Base-by-base conservation (phyloP, 257 asterid genomes). In the Capsicum chinense region DNA sequence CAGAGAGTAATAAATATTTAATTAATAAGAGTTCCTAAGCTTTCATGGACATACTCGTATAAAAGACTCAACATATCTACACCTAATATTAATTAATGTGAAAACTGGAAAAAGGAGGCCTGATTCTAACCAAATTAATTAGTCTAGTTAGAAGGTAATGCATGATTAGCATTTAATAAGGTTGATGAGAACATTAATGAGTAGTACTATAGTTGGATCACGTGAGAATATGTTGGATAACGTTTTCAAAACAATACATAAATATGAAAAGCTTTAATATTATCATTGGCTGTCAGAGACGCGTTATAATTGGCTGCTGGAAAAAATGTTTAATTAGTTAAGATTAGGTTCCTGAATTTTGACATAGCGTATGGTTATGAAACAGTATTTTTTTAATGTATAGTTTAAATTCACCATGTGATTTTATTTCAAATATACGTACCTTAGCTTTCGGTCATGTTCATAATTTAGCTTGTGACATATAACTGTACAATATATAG, bases 221-320 rank as follows among this genome's bases (percentile, higher is more conserved):
- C 84, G 82, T 84, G 83, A 63, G 63, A 58, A 80, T 60, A 60
- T 81, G 44, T 73, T 56, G 19, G 19, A 70, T 56, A 69, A 59
- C 71, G 16, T 21, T 60, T 52, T 74, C 33, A 4, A 57, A 83
- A 26, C 15, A 11, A 74, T 73, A 74, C 3, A 14, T 26, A 76
- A 13, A 76, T 52, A 9, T 76, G 9, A 52, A 52, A 39, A 64
- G 17, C 42, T 15, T 39, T 69, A 16, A 14, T 26, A 3, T 16
- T 42, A 1, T 48, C 42, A 16, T 42, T 35, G 13, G 57, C 35
- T 73, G 71, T 13, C 68, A 15, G 26, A 16, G 14, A 56, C 16
- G 76, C 76, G 81, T 84, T 83, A 54, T 26, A 76, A 86, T 69
- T 5, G 69, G 54, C 39, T 37, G 80, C 74, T 56, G 44, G 21